Base-by-base conservation (phyloP, 768 basidiomycete species). In the Piloderma croceum region DNA sequence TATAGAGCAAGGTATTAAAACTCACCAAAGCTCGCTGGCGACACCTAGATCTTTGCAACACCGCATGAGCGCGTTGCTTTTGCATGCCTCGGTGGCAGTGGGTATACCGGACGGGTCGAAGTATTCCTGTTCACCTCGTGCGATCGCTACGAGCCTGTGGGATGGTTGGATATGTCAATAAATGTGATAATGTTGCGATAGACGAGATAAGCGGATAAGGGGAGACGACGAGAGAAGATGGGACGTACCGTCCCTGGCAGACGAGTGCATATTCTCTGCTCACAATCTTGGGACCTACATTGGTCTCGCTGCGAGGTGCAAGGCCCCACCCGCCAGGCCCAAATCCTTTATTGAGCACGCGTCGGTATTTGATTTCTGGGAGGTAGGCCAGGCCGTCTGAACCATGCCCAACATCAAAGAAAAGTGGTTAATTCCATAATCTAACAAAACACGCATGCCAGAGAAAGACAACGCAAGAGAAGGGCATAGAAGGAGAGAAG, bases 321-420 rank as follows among this genome's bases (percentile, higher is more conserved):
- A 97, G 76, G 9, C 94, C 94, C 94, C 94, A 97, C 5, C 83
- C 92, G 6, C 94, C 94, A 15, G 94, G 94, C 9, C 94, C 92
- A 53, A 98, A 97, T 0, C 94, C 91, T 50, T 74, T 81, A 68
- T 97, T 97, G 34, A 97, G 64, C 24, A 90, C 80, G 18, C 94
- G 77, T 13, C 94, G 77, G 55, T 97, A 98, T 58, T 96, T 94
- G 54, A 97, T 98, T 63, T 97, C 94, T 15, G 94, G 94, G 6
- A 98, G 79, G 63, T 97, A 98, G 9, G 96, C 65, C 31, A 98
- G 70, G 4, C 94, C 94, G 50, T 97, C 94, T 94, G 42, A 6
- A 5, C 17, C 7, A 24, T 10, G 10, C 9, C 27, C 27, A 15
- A 29, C 27, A 29, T 9, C 10, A 9, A 9, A 29, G 27, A 29